phyloP scores from a whole-genome alignment of 1,139 yeast species.

The Saccharomyces pastorianus region DNA sequence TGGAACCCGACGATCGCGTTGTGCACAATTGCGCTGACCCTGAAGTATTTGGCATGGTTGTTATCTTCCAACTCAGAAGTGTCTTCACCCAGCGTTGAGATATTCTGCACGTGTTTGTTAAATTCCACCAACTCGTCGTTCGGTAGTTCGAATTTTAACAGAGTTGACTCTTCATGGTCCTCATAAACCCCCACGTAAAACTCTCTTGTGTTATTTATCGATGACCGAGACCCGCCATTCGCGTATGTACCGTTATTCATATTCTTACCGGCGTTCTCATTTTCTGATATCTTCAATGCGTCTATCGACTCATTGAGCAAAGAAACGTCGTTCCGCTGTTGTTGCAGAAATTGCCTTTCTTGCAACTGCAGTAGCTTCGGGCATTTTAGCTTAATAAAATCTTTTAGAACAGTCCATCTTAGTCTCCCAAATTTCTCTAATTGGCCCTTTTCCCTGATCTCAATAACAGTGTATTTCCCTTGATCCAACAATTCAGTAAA shows the following conservation, averaged over 20 bases:
- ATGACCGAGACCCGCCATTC: constrained; percentile 1
- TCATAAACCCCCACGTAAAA: constrained; percentile 33
- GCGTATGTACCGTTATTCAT: background rate
- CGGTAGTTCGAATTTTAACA: constrained; percentile 11
- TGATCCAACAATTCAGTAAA: constrained; percentile 3
- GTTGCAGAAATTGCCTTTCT: background rate
- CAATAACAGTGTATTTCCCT: constrained; percentile 5
- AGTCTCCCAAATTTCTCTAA: constrained; percentile 27
- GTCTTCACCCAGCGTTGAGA: background rate
- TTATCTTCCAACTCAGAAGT: background rate
- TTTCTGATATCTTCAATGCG: constrained; percentile 3
- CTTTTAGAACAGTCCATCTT: constrained; percentile 31
- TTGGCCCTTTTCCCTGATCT: constrained; percentile 10
- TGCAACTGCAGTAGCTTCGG: constrained; percentile 20
- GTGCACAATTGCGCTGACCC: constrained; percentile 19
- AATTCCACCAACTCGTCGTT: background rate
- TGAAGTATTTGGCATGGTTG: constrained; percentile 3
- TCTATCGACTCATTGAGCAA: constrained; percentile 2
- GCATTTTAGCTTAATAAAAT: constrained; percentile 29
- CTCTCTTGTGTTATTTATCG: constrained; percentile 23
- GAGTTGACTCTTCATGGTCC: constrained; percentile 20
- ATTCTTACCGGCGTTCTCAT: constrained; percentile 6
- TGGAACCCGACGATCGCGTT: constrained; percentile 29
- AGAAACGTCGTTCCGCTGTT: background rate
- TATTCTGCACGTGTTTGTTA: constrained; percentile 1